Evolutionary conservation across 257 asterid genomes (phyloP), one percentile per base, ranked within the genome.

Genomic region (Verbascum thapsus): DNA sequence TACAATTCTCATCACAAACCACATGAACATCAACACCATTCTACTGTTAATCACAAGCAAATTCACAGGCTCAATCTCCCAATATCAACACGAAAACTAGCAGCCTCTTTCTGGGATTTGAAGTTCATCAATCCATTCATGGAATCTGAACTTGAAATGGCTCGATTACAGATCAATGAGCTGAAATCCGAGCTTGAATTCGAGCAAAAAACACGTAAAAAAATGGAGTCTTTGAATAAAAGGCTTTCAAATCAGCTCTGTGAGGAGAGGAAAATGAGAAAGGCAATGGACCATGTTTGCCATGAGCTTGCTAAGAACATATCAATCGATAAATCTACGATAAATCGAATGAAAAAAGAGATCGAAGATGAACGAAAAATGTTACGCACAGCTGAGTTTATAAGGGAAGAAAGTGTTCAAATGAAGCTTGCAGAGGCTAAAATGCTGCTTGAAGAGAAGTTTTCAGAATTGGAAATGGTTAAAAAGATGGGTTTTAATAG

Each of bases 401-500:
- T 91, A 61, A 77, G 98, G 37, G 98, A 91, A 23, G 98, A 91
- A 38, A 77, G 98, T 12, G 87, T 91, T 20, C 92, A 86, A 49
- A 91, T 88, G 98, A 91, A 91, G 73, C 94, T 88, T 0, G 66
- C 77, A 0, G 96, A 85, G 35, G 95, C 96, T 0, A 88, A 77
- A 41, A 41, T 57, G 55, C 32, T 84, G 68, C 18, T 91, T 39
- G 98, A 91, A 50, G 90, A 85, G 47, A 91, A 74, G 71, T 15
- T 88, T 1, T 58, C 66, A 0, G 83, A 88, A 66, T 12, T 88
- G 63, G 81, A 79, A 35, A 57, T 47, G 10, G n/a, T 79, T 6
- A 81, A 52, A 38, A 71, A 41, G 47, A 49, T 16, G 16, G 61
- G n/a, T n/a, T n/a, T n/a, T n/a, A n/a, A n/a, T n/a, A n/a, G n/a